phyloP scores from a whole-genome alignment of 352 stramenopile genomes.

The Hyaloperonospora arabidopsidis region DNA sequence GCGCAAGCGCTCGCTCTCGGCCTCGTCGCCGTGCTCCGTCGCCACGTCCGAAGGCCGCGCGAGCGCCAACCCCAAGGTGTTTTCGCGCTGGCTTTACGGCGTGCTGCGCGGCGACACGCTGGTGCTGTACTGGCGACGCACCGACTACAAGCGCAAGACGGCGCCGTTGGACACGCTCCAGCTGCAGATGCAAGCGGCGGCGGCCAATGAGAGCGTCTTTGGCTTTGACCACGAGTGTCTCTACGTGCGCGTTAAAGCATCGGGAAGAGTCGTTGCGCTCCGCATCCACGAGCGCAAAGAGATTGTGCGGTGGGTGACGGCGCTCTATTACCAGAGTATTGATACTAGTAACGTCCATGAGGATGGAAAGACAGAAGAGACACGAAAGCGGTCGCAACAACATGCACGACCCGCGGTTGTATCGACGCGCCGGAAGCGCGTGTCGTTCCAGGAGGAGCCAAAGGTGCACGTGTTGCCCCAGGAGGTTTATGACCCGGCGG shows the following conservation, averaged over 20 bases:
- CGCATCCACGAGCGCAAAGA: conserved; percentile 58
- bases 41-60: conserved; percentile 23
- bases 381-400: conserved; percentile 2
- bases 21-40: conserved; percentile 20
- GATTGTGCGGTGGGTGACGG: conserved; percentile 54
- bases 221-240: conserved; percentile 55
- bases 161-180: conserved; percentile 35
- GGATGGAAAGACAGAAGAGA: conserved; percentile 1
- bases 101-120: conserved; percentile 37
- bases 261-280: conserved; percentile 33
- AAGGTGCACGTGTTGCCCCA: conserved; percentile 40
- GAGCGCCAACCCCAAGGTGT: conserved; percentile 31
- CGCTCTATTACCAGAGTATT: conserved; percentile 55
- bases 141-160: conserved; percentile 49
- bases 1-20: conserved; percentile 20
- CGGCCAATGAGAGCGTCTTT: conserved; percentile 46
- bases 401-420: conserved; percentile 11
- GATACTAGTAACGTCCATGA: conserved; percentile 6
- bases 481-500: conserved; percentile 38
- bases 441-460: conserved; percentile 47
- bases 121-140: conserved; percentile 45
- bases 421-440: conserved; percentile 33
- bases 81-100: conserved; percentile 52
- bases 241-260: conserved; percentile 42
- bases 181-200: conserved; percentile 34